These are phyloP conservation scores for Asterophora parasitica DNA, from an alignment of 768 basidiomycete genomes.

Conservation along the genomic window DNA sequence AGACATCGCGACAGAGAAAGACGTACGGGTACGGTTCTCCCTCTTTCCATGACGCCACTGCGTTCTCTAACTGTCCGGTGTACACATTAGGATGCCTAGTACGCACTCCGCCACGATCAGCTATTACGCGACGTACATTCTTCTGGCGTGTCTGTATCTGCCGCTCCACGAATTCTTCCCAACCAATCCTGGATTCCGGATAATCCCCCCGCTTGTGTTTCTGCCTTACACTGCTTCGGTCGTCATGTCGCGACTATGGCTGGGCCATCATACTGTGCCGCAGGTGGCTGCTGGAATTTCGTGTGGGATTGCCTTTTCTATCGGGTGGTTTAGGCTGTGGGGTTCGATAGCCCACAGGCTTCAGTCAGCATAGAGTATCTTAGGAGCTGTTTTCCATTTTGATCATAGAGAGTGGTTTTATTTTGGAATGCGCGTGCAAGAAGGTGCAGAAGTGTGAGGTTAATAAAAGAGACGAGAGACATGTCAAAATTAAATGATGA, in stretches of 20 bases:
- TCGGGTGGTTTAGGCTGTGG: slow-evolving; percentile 60
- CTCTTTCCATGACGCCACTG: background rate
- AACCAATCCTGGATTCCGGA: slow-evolving; percentile 30
- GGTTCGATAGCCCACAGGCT: slow-evolving; percentile 14
- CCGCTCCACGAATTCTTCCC: slow-evolving; percentile 57
- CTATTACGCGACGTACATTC: slow-evolving; percentile 58
- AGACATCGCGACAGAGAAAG: slow-evolving; percentile 38
- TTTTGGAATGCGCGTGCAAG: too few relatives aligned
- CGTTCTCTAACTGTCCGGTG: background rate
- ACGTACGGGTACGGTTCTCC: slow-evolving; percentile 58
- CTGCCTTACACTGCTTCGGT: slow-evolving; percentile 54
- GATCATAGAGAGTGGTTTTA: too few relatives aligned
- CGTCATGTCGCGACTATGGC: slow-evolving; percentile 62
- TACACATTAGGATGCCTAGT: slow-evolving; percentile 25
- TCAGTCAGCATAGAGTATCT: background rate
- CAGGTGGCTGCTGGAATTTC: slow-evolving; percentile 60
- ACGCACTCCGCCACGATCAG: slow-evolving; percentile 72
- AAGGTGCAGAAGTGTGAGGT: too few relatives aligned
- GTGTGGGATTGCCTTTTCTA: slow-evolving; percentile 51
- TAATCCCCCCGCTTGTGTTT: slow-evolving; percentile 40
- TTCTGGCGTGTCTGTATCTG: slow-evolving; percentile 51
- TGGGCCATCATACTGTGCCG: slow-evolving; percentile 70
- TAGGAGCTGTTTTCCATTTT: too few relatives aligned
- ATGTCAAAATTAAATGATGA: too few relatives aligned
- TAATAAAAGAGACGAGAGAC: too few relatives aligned